Conservation (phyloP, 1,284 basidiomycete species). For the Cutaneotrichosporon cyanovorans region DNA sequence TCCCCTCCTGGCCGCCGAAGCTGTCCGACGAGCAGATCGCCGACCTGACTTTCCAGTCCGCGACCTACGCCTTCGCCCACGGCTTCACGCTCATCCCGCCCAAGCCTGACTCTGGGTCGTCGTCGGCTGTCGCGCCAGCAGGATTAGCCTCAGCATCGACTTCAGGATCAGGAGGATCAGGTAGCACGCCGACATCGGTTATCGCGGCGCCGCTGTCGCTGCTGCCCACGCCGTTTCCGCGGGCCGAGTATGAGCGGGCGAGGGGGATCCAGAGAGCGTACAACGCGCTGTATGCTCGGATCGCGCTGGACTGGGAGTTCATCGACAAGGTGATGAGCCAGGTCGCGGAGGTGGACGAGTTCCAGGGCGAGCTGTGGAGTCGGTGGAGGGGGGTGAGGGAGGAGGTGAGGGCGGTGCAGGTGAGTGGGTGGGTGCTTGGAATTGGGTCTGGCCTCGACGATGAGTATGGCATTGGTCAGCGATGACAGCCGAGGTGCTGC, state of each 20-base stretch:
- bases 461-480: no score
- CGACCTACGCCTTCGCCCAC: constrained; percentile 76
- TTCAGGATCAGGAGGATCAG: no score
- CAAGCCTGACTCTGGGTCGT: background rate
- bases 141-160: no score
- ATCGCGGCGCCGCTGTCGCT: constrained; percentile 86
- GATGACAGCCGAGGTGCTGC: no score
- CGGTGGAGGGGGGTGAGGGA: constrained; percentile 72
- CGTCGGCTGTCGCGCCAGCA: no score
- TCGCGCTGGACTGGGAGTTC: constrained; percentile 73
- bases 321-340: constrained; percentile 77
- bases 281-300: constrained; percentile 75
- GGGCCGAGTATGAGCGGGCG: constrained; percentile 61
- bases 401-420: constrained; percentile 47
- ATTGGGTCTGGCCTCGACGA: no score
- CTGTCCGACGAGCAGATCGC: constrained; percentile 56
- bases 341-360: constrained; percentile 76
- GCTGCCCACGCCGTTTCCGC: constrained; percentile 80
- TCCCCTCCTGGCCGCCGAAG: constrained; percentile 62
- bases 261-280: constrained; percentile 65
- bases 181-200: constrained; percentile 55
- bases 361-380: constrained; percentile 75
- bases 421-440: no score
- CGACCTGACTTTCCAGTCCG: constrained; percentile 58
- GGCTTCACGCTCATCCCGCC: constrained; percentile 74